Conservation (phyloP, 2,329 filamentous ascomycete species). For the Colletotrichum sp. region DNA sequence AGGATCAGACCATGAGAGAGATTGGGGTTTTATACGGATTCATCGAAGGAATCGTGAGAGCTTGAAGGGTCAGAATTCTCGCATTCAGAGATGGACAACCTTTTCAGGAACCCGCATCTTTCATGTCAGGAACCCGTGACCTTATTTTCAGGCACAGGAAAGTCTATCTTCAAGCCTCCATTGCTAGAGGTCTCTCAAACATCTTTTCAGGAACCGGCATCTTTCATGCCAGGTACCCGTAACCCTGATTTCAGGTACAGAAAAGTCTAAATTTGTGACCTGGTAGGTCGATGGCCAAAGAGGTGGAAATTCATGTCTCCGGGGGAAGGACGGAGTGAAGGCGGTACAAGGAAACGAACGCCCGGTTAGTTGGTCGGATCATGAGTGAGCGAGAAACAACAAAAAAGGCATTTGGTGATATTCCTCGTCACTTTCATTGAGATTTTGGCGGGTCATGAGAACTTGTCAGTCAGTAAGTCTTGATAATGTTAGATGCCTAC, state of each 20-base stretch:
- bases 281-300: neutral
- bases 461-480: neutral
- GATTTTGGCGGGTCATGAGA: neutral
- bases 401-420: neutral
- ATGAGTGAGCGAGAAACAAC: neutral
- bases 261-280: neutral
- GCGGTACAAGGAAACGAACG: neutral
- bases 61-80: neutral
- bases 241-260: neutral
- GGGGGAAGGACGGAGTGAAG: neutral
- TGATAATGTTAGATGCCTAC: neutral
- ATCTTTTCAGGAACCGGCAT: neutral
- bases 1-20: neutral
- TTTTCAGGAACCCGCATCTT: too few species aligned
- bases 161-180: too few species aligned
- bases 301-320: neutral
- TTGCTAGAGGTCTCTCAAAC: too few species aligned
- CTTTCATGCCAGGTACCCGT: neutral
- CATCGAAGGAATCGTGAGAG: neutral
- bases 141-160: neutral
- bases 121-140: neutral
- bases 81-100: too few species aligned
- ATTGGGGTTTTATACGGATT: neutral
- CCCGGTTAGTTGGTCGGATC: neutral
- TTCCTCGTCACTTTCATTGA: neutral